These are phyloP conservation scores for Cyberlindnera veronae DNA, from an alignment of 805 yeast genomes.

Conservation along the genomic window DNA sequence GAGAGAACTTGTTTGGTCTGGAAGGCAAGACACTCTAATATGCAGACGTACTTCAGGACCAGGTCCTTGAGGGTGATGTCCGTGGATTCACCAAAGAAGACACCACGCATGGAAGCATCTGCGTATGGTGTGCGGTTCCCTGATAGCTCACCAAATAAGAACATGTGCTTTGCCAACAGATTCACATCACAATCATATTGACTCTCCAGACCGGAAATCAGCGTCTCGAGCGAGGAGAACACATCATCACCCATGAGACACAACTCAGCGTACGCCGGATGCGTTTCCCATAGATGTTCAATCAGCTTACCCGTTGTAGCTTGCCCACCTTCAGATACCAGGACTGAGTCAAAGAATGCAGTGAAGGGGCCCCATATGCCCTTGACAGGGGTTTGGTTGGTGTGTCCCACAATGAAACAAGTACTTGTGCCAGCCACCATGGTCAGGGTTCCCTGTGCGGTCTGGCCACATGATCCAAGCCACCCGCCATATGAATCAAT, in stretches of 20 bases:
- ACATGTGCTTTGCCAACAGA: constrained; percentile 33
- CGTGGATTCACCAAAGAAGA: constrained; percentile 44
- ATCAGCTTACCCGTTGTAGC: constrained; percentile 55
- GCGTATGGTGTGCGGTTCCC: constrained; percentile 59
- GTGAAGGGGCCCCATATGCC: constrained; percentile 65
- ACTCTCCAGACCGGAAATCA: constrained; percentile 17
- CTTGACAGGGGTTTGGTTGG: constrained; percentile 22
- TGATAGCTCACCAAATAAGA: constrained; percentile 51
- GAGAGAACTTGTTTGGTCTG: constrained; percentile 43
- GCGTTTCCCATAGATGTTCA: constrained; percentile 43
- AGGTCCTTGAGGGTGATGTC: constrained; percentile 34
- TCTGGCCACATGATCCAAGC: constrained; percentile 36
- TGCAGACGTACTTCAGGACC: constrained; percentile 41
- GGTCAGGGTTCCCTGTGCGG: constrained; percentile 31
- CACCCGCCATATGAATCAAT: constrained; percentile 61
- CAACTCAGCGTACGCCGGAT: constrained; percentile 30
- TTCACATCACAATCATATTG: constrained; percentile 21
- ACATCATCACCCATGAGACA: constrained; percentile 11
- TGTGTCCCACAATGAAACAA: constrained; percentile 41
- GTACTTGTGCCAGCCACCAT: constrained; percentile 65
- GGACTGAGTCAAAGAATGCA: constrained; percentile 30
- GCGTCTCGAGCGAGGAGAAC: constrained; percentile 24
- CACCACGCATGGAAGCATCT: constrained; percentile 47
- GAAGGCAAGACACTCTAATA: constrained; percentile 48
- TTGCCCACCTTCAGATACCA: constrained; percentile 52